Percentiles rank a stretch among this genome's conserved stretches.
These are phyloP conservation scores for Durotheca rogersii DNA, from an alignment of 495 filamentous ascomycete genomes.

Conservation along the genomic window DNA sequence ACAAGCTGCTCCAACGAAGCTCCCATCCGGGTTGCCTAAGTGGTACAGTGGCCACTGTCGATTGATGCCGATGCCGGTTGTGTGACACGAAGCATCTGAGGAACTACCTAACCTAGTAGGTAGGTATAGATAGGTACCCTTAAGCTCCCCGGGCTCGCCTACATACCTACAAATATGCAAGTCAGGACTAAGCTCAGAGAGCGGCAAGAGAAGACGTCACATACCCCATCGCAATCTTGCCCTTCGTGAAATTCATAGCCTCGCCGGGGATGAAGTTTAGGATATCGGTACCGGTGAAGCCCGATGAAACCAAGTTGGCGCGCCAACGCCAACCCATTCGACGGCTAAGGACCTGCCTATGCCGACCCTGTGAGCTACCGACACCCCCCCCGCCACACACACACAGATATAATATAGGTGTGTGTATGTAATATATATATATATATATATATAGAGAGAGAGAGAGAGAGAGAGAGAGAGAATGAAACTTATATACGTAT, in stretches of 20 bases:
- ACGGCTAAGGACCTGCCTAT: conserved; percentile 72
- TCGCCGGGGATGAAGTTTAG: conserved; percentile 69
- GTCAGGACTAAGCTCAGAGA: conserved; percentile 2
- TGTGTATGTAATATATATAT: conserved; percentile 14
- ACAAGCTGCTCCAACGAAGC: too few relatives aligned
- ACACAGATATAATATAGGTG: not conserved
- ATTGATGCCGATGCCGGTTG: conserved; percentile 77
- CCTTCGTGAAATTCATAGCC: conserved; percentile 71
- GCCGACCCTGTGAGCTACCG: not conserved
- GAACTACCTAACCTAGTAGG: too few relatives aligned
- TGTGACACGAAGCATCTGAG: conserved; percentile 83
- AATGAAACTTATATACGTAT: too few relatives aligned
- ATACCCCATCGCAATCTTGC: conserved; percentile 82
- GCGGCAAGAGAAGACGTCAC: conserved; percentile 17
- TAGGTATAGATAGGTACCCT: conserved; percentile 86
- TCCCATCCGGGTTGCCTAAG: conserved; percentile 24
- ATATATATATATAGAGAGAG: conserved; percentile 1
- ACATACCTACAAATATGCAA: conserved; percentile 54
- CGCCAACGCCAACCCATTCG: conserved; percentile 84
- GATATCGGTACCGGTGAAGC: conserved; percentile 85
- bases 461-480: too few relatives aligned
- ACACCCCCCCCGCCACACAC: not conserved
- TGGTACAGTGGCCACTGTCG: conserved; percentile 63
- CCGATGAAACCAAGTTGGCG: conserved; percentile 79
- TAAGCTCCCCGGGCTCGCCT: conserved; percentile 73